Base-by-base conservation (phyloP, 129 eudicot species). In the Lonicera japonica region DNA sequence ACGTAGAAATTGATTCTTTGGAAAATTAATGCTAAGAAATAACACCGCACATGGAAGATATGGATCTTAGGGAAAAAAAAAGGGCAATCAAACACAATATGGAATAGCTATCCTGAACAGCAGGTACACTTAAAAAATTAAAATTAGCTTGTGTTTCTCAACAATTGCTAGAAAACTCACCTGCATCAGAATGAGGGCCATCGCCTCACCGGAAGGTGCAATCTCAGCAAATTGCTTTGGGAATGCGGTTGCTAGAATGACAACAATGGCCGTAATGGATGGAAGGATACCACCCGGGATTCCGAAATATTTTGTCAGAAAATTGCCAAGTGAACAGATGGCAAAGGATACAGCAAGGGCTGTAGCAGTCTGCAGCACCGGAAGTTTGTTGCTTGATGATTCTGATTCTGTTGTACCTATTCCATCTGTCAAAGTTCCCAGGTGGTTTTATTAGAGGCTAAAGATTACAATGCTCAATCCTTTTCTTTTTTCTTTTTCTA, bases 101-200 rank as follows among this genome's bases (percentile, higher is more conserved):
- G 50, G 50, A 1, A 43, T 43, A 43, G 36, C 6, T 14, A 43
- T 10, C 43, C 10, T 38, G 10, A 38, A 38, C 5, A 38, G 10
- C 43, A 38, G 6, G 43, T 38, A 38, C 5, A 4, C 43, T 10
- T 4, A 38, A 38, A 38, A 4, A 10, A 38, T 4, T 5, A 38
- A 38, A 4, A 4, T 38, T 5, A 38, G 10, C 10, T 38, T 4
- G 10, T 38, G 43, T 38, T 4, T 9, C 1, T 11, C n/a, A 8
- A 52, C 12, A 34, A 38, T 53, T 21, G 76, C 41, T 34, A 55
- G 54, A 74, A 24, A 51, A 46, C 54, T 75, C 25, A 87, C 97
- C 95, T 91, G 97, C 97, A 91, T 87, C 64, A 91, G 63, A 20
- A 91, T 81, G 77, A 91, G 8, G 5, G 97, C 94, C 88, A 91